Percentiles rank a stretch among this genome's conserved stretches.
phyloP scores from a whole-genome alignment of 2,329 filamentous ascomycete genomes.

The Ophiocordyceps sinensis region DNA sequence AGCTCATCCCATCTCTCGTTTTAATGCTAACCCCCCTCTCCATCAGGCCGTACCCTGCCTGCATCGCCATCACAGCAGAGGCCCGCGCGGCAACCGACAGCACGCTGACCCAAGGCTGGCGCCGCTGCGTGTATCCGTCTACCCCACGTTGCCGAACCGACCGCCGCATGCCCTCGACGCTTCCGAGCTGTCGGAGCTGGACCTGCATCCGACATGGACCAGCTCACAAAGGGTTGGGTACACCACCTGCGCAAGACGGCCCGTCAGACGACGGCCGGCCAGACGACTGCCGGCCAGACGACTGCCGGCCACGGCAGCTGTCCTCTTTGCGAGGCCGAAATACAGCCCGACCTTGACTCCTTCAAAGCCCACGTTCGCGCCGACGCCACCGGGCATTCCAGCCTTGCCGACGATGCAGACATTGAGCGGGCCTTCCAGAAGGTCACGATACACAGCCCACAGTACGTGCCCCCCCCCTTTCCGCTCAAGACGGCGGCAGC shows the following conservation, averaged over 20 bases:
- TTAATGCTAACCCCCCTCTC: background rate
- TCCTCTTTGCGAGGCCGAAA: conserved; percentile 10
- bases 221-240: conserved; percentile 8
- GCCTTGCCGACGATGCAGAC: conserved; percentile 9
- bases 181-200: background rate
- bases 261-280: too few species aligned
- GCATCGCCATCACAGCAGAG: background rate
- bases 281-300: too few species aligned
- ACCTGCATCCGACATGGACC: conserved; percentile 1
- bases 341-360: conserved; percentile 10
- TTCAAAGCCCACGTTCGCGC: conserved; percentile 12
- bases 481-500: too few species aligned
- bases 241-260: conserved; percentile 10
- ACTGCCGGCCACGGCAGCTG: conserved; percentile 7
- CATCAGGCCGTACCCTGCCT: background rate
- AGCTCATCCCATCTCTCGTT: background rate
- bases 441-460: conserved; percentile 5
- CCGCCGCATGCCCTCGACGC: background rate
- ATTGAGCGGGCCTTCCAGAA: conserved; percentile 12
- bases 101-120: background rate
- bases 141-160: background rate
- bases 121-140: background rate
- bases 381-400: conserved; percentile 7
- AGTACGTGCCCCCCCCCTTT: conserved; percentile 2
- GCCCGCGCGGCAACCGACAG: too few species aligned